Percentiles rank a stretch among this genome's conserved stretches.
phyloP scores from a whole-genome alignment of 495 filamentous ascomycete genomes.

The Hypoxylon lenormandii region DNA sequence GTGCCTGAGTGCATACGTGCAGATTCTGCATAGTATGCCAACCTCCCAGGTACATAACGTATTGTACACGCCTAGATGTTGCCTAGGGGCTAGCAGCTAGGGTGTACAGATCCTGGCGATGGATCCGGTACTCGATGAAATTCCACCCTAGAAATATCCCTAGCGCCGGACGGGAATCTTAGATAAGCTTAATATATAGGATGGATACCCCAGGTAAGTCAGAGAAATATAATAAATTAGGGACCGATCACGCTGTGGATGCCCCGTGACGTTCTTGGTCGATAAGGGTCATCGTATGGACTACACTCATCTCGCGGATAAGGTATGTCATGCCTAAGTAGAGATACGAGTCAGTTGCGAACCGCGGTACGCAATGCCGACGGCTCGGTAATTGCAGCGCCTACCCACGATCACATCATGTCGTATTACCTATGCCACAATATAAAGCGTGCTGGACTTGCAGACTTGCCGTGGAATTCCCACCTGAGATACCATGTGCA shows the following conservation, averaged over 20 bases:
- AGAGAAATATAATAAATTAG: constrained; percentile 20
- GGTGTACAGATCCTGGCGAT: neutral
- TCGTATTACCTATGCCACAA: constrained; percentile 42
- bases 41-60: neutral
- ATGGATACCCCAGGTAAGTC: neutral
- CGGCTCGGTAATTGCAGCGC: constrained; percentile 32
- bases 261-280: constrained; percentile 23
- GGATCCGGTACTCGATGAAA: constrained; percentile 20
- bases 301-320: constrained; percentile 20
- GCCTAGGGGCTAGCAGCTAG: neutral
- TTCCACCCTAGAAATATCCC: no score
- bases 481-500: constrained; percentile 34
- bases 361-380: constrained; percentile 38
- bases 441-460: constrained; percentile 34
- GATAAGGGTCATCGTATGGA: constrained; percentile 16
- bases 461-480: constrained; percentile 27
- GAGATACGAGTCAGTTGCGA: constrained; percentile 12
- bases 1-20: neutral
- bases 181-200: constrained; percentile 35
- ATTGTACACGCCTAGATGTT: neutral
- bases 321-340: neutral
- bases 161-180: constrained; percentile 25
- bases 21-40: no score
- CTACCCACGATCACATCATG: constrained; percentile 34
- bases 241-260: constrained; percentile 25